phyloP scores from a whole-genome alignment of 306 rosid genomes.

The Corylus americana region DNA sequence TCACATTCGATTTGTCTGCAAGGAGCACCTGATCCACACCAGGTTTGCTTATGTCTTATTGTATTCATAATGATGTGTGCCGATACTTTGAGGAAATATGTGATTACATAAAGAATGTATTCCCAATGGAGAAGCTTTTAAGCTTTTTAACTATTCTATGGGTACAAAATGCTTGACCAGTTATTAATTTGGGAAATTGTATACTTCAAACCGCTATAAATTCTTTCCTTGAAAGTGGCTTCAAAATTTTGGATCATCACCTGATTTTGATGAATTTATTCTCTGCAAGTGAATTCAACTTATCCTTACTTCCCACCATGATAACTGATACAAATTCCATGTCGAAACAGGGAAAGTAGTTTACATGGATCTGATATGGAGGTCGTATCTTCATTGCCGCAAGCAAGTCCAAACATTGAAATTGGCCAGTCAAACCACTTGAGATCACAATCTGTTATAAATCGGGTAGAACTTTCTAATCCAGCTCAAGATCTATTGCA shows the following conservation, averaged over 20 bases:
- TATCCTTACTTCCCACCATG: not conserved
- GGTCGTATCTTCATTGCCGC: slow-evolving; percentile 33
- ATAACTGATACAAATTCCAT: slow-evolving; percentile 37
- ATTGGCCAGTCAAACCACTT: slow-evolving; percentile 22
- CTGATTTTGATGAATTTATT: slow-evolving; percentile 18
- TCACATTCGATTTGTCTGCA: slow-evolving; percentile 74
- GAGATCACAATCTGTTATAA: slow-evolving; percentile 44
- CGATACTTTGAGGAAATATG: not conserved
- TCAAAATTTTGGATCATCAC: slow-evolving; percentile 1
- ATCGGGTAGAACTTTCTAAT: slow-evolving; percentile 19
- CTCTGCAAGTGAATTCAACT: slow-evolving; percentile 5
- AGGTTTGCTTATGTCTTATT: slow-evolving; percentile 47
- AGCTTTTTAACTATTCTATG: slow-evolving; percentile 3
- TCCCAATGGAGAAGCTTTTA: slow-evolving; percentile 9
- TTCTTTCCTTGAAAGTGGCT: slow-evolving; percentile 15
- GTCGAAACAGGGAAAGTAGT: slow-evolving; percentile 42
- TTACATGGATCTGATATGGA: slow-evolving; percentile 40
- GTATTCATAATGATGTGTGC: not conserved
- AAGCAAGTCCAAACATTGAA: slow-evolving; percentile 33
- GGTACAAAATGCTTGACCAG: slow-evolving; percentile 14
- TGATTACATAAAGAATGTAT: slow-evolving; percentile 1
- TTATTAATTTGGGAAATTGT: slow-evolving; percentile 12
- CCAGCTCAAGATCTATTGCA: slow-evolving; percentile 45
- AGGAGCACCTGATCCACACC: slow-evolving; percentile 64
- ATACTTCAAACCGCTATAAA: slow-evolving; percentile 3